Base-by-base conservation (phyloP, 139 green algal genomes). In the Chlamydomonas schloesseri region DNA sequence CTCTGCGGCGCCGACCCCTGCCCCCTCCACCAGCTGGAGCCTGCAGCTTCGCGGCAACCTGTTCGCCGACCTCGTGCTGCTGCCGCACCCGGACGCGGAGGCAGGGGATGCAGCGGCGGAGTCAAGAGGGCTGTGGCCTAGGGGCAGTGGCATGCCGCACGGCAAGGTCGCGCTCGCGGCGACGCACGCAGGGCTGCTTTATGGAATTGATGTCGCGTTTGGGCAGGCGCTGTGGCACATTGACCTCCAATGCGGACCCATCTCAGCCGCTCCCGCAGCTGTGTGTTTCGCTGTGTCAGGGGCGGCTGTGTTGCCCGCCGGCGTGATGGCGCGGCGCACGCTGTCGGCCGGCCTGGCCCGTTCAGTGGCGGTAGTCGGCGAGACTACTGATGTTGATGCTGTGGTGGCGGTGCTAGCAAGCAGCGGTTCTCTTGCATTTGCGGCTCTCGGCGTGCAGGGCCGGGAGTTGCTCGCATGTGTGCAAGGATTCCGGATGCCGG, bases 171-270 rank as follows among this genome's bases (percentile, higher is more conserved):
- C 79, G 4, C 11, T 87, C 0, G 81, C 81, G 21, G 69, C 81
- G 13, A 87, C 81, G 26, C 81, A 87, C 31, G 81, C 81, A 2
- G 81, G 81, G 0, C 26, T 80, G 69, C 50, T 87, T 53, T 87
- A 87, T 69, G 68, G 81, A 11, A 9, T 87, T 3, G 69, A 80
- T 14, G 8, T 36, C 3, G 1, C 3, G 34, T 33, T 14, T 13
- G 81, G 81, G 0, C 14, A 6, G 2, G 10, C 26, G 1, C 3
- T 71, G 6, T 87, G 81, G 81, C 15, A 3, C 3, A 3, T 62
- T 53, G 81, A 87, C 21, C 34, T 87, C 55, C 34, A 20, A 5
- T 71, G 69, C 33, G 81, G 69, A 8, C 53, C 81, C 69, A 87
- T 87, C 69, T 72, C 69, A 0, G 81, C 81, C 0, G 81, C 81